Evolutionary conservation across 2,329 filamentous ascomycete species (phyloP), one percentile per base, ranked within the genome.

Genomic region (Xylariaceae sp.): DNA sequence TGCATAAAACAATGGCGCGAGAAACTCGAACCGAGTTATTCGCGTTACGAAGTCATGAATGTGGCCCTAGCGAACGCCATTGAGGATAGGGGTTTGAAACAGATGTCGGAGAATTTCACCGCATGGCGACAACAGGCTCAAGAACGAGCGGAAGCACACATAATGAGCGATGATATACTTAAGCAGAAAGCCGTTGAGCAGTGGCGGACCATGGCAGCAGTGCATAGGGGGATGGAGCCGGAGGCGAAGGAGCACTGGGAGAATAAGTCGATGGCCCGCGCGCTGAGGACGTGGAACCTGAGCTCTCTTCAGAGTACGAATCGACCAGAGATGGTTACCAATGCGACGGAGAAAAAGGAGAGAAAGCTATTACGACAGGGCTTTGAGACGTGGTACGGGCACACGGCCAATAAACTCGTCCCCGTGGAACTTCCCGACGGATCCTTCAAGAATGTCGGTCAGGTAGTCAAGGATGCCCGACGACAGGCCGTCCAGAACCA

Each of bases 211-310:
- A 56, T 54, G 47, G 61, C 62, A 13, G 55, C 59, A 51, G 54
- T 62, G 23, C 61, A 63, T 10, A 60, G 59, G 51, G 66, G 66
- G 23, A 30, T 67, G 15, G 56, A 61, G 47, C 51, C 53, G 2
- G 68, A 69, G 51, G 67, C 70, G 1, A 56, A 59, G 11, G 64
- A 68, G 45, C 64, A 67, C 50, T 68, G 68, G 63, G 62, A 68
- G 58, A 64, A 64, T 13, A 67, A 55, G 49, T 59, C 64, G 4
- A 59, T 61, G 50, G 61, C 67, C 4, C 66, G 64, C 39, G 67
- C 62, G 6, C 56, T 73, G 47, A 71, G 68, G 57, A 67, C 61
- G 11, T 73, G 71, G 71, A 72, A 70, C 34, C 67, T 71, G 17
- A 64, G 65, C 34, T 65, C 70, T 2, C 57, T 72, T 17, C 70